Base-by-base conservation (phyloP, 108 stramenopile genomes). In the Cyclotella choctawhatcheeana region DNA sequence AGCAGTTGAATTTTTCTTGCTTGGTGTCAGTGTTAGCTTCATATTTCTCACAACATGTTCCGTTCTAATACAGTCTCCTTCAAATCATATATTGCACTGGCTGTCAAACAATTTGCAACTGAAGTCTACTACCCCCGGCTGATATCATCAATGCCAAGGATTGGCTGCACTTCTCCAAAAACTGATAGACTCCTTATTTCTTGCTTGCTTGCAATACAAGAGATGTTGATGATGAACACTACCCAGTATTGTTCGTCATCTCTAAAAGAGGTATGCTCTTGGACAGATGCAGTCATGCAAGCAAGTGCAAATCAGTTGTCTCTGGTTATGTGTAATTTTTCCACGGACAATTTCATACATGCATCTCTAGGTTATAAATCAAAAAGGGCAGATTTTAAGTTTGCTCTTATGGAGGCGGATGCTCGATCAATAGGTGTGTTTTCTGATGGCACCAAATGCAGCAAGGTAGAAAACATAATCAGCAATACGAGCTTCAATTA, bases 191-290 rank as follows among this genome's bases (percentile, higher is more conserved):
- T 71, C 7, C 29, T 71, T 17, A 31, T 71, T 30, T 71, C 69
- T 22, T 60, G 58, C 8, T 60, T 71, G 45, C 69, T 71, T 58
- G 69, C 69, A 50, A 27, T 71, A 3, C 55, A 30, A 50, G 59
- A 71, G 22, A 71, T 60, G 69, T 25, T 71, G 47, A 12, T 50
- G 12, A 60, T 37, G 31, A 71, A 59, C 50, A 37, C 58, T 31
- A 55, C 14, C 18, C 59, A 48, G 27, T 45, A 40, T 55, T 60
- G 48, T 17, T 5, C 58, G 7, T 58, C 44, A 59, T 31, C 33
- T 7, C 34, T 37, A 5, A 59, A 34, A 45, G 22, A 50, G 50
- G 35, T 56, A 43, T 31, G 5, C 8, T 37, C 25, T 40, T 47
- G 34, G 17, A 59, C 47, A 6, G 16, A 48, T 60, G 47, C 44